phyloP scores from a whole-genome alignment of 768 basidiomycete species.

The Leccinum pellstonianum region DNA sequence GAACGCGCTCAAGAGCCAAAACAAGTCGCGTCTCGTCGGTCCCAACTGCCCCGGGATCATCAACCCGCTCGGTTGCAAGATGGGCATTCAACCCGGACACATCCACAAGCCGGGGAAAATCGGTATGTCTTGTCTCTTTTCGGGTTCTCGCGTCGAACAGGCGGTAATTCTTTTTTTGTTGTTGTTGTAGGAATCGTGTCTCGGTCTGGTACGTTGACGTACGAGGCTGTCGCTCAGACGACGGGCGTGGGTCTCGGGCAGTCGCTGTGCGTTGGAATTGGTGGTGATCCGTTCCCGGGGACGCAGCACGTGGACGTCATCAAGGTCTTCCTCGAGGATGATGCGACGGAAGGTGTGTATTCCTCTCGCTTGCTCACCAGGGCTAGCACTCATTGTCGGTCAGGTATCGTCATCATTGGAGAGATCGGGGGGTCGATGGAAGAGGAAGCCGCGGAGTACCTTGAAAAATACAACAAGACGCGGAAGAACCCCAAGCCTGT shows the following conservation, averaged over 20 bases:
- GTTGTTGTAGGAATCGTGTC: constrained; percentile 76
- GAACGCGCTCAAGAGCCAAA: constrained; percentile 92
- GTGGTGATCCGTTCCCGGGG: constrained; percentile 95
- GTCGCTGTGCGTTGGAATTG: constrained; percentile 94
- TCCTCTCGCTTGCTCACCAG: background rate
- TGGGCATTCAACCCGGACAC: constrained; percentile 98
- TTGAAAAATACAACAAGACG: constrained; percentile 91
- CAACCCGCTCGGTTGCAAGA: constrained; percentile 96
- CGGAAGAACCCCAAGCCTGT: constrained; percentile 88
- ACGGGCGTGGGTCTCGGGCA: constrained; percentile 95
- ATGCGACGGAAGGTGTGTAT: constrained; percentile 86
- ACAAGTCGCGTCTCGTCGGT: constrained; percentile 92
- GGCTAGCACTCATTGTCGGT: constrained; percentile 6
- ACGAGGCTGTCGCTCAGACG: constrained; percentile 98
- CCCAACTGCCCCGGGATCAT: constrained; percentile 99
- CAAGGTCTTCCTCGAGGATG: constrained; percentile 94
- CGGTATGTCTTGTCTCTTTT: constrained; percentile 47
- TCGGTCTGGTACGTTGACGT: constrained; percentile 93
- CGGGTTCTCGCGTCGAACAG: background rate
- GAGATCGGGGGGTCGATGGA: constrained; percentile 99
- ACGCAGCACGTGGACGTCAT: constrained; percentile 95
- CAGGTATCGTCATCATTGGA: constrained; percentile 95
- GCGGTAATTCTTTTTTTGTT: background rate
- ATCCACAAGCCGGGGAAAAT: constrained; percentile 97
- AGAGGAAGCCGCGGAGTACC: constrained; percentile 97